Evolutionary conservation across 352 stramenopile species (phyloP).

Genomic region (Hyaloperonospora arabidopsidis): DNA sequence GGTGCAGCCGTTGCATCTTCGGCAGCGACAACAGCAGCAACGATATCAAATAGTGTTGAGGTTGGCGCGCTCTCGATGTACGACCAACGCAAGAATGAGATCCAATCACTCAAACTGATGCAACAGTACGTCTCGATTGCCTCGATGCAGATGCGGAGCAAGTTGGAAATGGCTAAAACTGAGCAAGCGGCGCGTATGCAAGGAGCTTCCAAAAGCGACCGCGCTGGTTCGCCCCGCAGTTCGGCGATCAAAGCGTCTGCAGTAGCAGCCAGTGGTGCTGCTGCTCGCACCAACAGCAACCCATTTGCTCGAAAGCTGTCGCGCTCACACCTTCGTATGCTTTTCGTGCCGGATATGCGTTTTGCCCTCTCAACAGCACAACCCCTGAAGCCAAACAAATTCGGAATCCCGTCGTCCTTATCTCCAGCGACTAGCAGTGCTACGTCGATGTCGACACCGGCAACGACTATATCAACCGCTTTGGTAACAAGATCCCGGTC

Average conservation of each 20-base stretch:
- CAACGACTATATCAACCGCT: conserved; percentile 27
- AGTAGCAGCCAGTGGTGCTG: conserved; percentile 18
- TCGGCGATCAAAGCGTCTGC: conserved; percentile 25
- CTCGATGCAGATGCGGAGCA: conserved; percentile 86
- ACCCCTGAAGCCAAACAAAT: conserved; percentile 37
- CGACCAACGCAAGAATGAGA: conserved; percentile 70
- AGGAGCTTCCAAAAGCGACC: conserved; percentile 31
- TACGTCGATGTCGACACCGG: conserved; percentile 14
- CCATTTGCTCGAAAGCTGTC: conserved; percentile 52
- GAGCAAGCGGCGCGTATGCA: conserved; percentile 73
- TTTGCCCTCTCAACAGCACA: conserved; percentile 51
- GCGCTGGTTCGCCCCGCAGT: conserved; percentile 20
- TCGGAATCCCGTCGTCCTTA: conserved; percentile 28
- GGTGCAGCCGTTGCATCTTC: conserved; percentile 23
- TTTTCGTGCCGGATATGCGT: conserved; percentile 61
- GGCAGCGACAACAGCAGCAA: conserved; percentile 17
- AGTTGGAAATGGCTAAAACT: conserved; percentile 75
- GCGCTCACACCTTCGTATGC: conserved; percentile 44
- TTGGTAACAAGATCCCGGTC: conserved; percentile 33
- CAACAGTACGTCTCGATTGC: conserved; percentile 83
- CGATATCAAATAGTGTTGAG: conserved; percentile 23
- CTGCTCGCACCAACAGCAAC: conserved; percentile 25
- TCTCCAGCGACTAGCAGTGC: conserved; percentile 10
- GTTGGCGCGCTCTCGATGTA: conserved; percentile 30
- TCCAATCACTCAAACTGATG: conserved; percentile 76